A percentile compares a stretch with the other conserved stretches of the same genome.
Conservation (phyloP, 2,329 filamentous ascomycete species). For the Talaromyces sp. region DNA sequence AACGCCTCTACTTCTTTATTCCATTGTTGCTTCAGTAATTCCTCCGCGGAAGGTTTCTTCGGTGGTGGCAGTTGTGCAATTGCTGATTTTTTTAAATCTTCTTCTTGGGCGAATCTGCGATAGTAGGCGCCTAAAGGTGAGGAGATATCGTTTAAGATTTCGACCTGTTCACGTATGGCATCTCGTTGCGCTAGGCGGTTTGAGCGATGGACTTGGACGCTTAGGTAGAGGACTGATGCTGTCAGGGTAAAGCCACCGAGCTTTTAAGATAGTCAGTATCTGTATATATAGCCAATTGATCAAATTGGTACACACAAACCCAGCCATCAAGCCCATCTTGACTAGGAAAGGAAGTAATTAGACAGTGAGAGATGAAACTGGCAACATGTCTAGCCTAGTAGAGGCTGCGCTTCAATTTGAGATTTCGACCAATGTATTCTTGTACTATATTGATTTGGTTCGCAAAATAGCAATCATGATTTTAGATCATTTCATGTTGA, state of each 20-base stretch:
- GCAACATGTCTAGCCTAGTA: conserved; percentile 1
- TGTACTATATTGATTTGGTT: background rate
- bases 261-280: conserved; percentile 42
- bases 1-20: conserved; percentile 68
- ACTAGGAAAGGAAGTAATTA: background rate
- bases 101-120: conserved; percentile 26
- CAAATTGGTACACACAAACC: conserved; percentile 60
- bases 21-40: conserved; percentile 73
- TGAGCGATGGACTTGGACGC: conserved; percentile 65
- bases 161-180: conserved; percentile 44
- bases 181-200: conserved; percentile 54
- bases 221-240: conserved; percentile 68
- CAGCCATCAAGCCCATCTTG: conserved; percentile 68
- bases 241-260: conserved; percentile 74
- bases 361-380: background rate
- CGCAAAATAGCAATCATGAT: background rate
- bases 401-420: background rate
- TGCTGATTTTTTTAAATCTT: background rate
- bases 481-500: background rate
- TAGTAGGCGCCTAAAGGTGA: conserved; percentile 35
- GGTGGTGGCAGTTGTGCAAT: conserved; percentile 6
- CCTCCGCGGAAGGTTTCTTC: conserved; percentile 55
- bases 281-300: background rate
- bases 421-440: background rate
- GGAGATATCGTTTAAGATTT: conserved; percentile 40